phyloP scores from a whole-genome alignment of 2,329 filamentous ascomycete genomes.

The Penicillium nordicum region DNA sequence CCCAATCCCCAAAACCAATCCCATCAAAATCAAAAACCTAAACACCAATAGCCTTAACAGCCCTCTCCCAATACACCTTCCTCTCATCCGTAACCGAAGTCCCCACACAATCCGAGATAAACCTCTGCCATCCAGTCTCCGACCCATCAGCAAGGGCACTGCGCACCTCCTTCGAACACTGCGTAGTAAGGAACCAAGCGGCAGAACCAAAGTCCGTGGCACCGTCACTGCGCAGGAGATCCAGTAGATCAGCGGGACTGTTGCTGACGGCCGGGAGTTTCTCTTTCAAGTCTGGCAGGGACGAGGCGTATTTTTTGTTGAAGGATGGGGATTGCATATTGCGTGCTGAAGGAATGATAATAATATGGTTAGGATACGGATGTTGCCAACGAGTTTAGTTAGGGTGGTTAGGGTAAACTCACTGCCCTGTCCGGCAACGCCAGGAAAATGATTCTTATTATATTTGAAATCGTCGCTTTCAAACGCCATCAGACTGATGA shows the following conservation, averaged over 20 bases:
- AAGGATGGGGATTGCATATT: slow-evolving; percentile 61
- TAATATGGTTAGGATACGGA: background rate
- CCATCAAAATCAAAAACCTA: background rate
- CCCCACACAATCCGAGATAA: slow-evolving; percentile 54
- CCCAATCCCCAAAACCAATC: too few species aligned
- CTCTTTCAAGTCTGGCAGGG: slow-evolving; percentile 44
- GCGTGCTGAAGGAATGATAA: slow-evolving; percentile 40
- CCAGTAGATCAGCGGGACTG: slow-evolving; percentile 46
- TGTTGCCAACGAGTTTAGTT: background rate
- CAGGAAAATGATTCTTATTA: slow-evolving; percentile 63
- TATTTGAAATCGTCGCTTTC: slow-evolving; percentile 69
- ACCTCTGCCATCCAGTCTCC: slow-evolving; percentile 51
- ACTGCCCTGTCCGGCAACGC: slow-evolving; percentile 64
- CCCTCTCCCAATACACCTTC: slow-evolving; percentile 50
- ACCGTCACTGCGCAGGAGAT: slow-evolving; percentile 48
- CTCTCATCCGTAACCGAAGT: slow-evolving; percentile 49
- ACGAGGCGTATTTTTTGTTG: slow-evolving; percentile 55
- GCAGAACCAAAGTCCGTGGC: slow-evolving; percentile 56
- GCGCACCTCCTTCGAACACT: slow-evolving; percentile 50
- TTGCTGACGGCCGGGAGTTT: slow-evolving; percentile 33
- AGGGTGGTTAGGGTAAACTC: slow-evolving; percentile 3
- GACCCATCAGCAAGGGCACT: slow-evolving; percentile 46
- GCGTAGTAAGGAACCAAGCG: slow-evolving; percentile 58
- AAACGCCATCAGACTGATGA: slow-evolving; percentile 67
- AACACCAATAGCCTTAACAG: slow-evolving; percentile 42